Evolutionary conservation across 2,329 filamentous ascomycete genomes (phyloP), one percentile per base, ranked within the genome.

Genomic region (Cladosporium sp.): DNA sequence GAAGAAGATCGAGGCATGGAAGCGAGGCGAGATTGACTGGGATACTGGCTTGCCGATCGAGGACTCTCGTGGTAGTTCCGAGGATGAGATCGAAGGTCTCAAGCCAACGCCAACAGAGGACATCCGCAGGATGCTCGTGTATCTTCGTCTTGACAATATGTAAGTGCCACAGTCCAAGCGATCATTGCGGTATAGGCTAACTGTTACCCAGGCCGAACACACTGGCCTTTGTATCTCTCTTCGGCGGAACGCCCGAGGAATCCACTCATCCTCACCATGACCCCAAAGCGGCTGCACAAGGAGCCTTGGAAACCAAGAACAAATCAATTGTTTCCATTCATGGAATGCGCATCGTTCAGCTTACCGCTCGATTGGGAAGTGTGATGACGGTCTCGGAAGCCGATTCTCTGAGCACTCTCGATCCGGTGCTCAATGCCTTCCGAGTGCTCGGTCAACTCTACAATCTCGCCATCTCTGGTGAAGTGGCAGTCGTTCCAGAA

Each of bases 311-410:
- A n/a, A n/a, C n/a, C n/a, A n/a, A n/a, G n/a, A n/a, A n/a, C n/a
- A n/a, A n/a, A n/a, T n/a, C n/a, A n/a, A n/a, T 95, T 6, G 84
- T 85, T 15, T 75, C 77, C 35, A 66, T 90, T 0, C 88, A 95
- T 60, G 92, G 90, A 25, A 72, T 95, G 15, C 85, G 90, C 11
- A 78, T 97, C n/a, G 71, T 94, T 43, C 88, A 94, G 63, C 79
- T 97, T 8, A 94, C 88, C 0, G 90, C 96, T 60, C 89, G 92
- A 77, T 86, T 88, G 35, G 96, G 91, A 1, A 91, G 90, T 18
- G 91, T 96, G 59, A 97, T 97, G 92, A 85, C 88, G 59, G 88
- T 94, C 9, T 85, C 89, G 0, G 88, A 94, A 62, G 77, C 84
- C 3, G 85, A 27, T 27, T 88, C 92, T 40, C 79, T 68, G 67